Evolutionary conservation across 345 rosid species (phyloP).

Genomic region (Crucihimalaya himalaica): DNA sequence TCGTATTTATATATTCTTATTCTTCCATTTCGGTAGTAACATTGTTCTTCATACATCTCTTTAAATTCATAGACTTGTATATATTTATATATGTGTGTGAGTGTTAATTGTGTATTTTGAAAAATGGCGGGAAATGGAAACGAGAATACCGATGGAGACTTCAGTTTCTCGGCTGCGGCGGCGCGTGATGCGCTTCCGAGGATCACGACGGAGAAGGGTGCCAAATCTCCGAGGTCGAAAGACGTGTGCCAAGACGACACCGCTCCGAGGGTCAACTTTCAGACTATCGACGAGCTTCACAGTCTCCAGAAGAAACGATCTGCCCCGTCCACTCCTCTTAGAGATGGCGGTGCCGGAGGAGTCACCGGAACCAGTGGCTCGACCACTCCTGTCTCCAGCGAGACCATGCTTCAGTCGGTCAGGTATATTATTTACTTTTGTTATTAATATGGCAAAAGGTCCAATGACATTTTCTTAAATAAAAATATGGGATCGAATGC

Average conservation of each 20-base stretch:
- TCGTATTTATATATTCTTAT: conserved; percentile 6
- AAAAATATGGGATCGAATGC: not conserved
- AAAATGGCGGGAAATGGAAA: conserved; percentile 37
- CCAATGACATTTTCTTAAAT: not conserved
- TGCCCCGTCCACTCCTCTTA: conserved; percentile 71
- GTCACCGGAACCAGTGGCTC: conserved; percentile 40
- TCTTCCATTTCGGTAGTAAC: conserved; percentile 20
- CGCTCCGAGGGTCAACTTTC: conserved; percentile 60
- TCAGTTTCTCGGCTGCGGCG: conserved; percentile 41
- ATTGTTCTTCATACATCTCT: not conserved
- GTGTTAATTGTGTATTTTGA: no score
- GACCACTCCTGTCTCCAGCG: conserved; percentile 49
- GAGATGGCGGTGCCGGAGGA: conserved; percentile 27
- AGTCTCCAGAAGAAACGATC: conserved; percentile 86
- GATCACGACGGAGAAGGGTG: conserved; percentile 41
- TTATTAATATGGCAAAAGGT: not conserved
- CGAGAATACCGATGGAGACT: conserved; percentile 26
- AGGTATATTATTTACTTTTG: conserved; percentile 48
- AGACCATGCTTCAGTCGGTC: conserved; percentile 93
- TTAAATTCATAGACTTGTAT: not conserved
- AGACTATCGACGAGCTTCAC: conserved; percentile 95
- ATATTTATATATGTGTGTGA: no score
- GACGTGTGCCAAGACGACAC: conserved; percentile 74
- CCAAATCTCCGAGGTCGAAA: not conserved
- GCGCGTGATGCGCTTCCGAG: conserved; percentile 45